phyloP scores from a whole-genome alignment of 2,329 filamentous ascomycete genomes.

The Herpotrichia juniperi region DNA sequence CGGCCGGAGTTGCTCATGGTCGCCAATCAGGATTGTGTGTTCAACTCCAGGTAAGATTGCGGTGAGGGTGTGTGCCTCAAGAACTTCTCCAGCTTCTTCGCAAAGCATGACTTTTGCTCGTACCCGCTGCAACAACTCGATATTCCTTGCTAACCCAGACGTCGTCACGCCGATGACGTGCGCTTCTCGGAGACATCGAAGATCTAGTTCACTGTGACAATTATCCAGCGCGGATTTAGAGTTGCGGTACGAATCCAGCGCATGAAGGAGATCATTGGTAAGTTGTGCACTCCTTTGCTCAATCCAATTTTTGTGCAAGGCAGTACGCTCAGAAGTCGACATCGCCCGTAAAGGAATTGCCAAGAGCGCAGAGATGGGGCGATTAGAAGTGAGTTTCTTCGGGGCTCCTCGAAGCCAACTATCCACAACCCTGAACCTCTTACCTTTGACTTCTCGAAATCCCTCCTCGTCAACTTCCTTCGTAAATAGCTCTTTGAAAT shows the following conservation, averaged over 20 bases:
- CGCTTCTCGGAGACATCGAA: slow-evolving; percentile 48
- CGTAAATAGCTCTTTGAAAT: slow-evolving; percentile 2
- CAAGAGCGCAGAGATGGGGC: not conserved
- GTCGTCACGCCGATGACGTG: slow-evolving; percentile 67
- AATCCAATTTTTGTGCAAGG: too few relatives aligned
- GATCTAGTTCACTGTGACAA: slow-evolving; percentile 44
- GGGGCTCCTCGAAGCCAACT: slow-evolving; percentile 4
- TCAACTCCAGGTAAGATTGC: slow-evolving; percentile 65
- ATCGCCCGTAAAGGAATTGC: not conserved
- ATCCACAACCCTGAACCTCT: not conserved
- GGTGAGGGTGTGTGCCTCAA: slow-evolving; percentile 68
- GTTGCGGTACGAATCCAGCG: too few relatives aligned
- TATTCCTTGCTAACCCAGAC: slow-evolving; percentile 62
- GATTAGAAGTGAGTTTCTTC: slow-evolving; percentile 3
- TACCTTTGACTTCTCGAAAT: slow-evolving; percentile 2
- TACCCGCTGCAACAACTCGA: slow-evolving; percentile 57
- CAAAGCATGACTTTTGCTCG: slow-evolving; percentile 65
- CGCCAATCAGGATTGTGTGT: slow-evolving; percentile 68
- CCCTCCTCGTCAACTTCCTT: slow-evolving; percentile 6
- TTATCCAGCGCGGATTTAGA: too few relatives aligned
- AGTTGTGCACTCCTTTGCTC: too few relatives aligned
- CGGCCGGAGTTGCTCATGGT: slow-evolving; percentile 67
- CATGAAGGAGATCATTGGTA: too few relatives aligned
- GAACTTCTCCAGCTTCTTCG: slow-evolving; percentile 72
- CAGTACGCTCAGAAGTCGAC: too few relatives aligned